Evolutionary conservation across 257 asterid species (phyloP).

Genomic region (Nicotiana undulata): DNA sequence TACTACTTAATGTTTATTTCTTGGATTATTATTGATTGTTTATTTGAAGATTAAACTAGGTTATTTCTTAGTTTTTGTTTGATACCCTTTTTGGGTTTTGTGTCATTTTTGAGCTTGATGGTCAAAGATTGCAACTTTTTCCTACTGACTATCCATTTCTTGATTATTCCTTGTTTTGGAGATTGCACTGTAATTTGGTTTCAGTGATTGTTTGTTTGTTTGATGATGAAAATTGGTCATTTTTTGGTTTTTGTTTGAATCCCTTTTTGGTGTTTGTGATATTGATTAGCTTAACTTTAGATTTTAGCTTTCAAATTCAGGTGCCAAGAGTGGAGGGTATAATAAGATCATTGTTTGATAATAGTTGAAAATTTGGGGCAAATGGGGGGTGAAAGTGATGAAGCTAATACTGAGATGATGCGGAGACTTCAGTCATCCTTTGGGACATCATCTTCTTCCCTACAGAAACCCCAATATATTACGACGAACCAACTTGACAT

Average conservation of each 20-base stretch:
- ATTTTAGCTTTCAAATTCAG: neutral
- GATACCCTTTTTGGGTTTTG: neutral
- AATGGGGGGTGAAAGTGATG: constrained; percentile 63
- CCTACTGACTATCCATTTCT: neutral
- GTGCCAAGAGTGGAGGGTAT: neutral
- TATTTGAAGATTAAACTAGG: neutral
- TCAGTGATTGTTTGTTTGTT: neutral
- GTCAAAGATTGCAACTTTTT: neutral
- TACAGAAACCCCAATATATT: constrained; percentile 31
- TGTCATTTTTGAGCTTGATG: neutral
- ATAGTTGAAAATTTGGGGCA: constrained; percentile 8
- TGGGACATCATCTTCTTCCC: constrained; percentile 57
- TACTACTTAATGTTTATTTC: neutral
- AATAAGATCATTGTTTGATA: neutral
- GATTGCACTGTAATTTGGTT: neutral
- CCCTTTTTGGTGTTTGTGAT: neutral
- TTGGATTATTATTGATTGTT: neutral
- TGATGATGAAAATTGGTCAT: neutral
- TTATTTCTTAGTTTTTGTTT: neutral
- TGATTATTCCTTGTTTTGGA: neutral
- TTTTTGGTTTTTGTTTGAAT: neutral
- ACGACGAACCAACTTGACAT: constrained; percentile 47
- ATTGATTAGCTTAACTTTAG: neutral
- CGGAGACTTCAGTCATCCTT: constrained; percentile 72
- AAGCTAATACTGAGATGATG: constrained; percentile 39